These are phyloP conservation scores for Penicilliopsis zonata DNA, from an alignment of 495 filamentous ascomycete genomes.

Conservation along the genomic window DNA sequence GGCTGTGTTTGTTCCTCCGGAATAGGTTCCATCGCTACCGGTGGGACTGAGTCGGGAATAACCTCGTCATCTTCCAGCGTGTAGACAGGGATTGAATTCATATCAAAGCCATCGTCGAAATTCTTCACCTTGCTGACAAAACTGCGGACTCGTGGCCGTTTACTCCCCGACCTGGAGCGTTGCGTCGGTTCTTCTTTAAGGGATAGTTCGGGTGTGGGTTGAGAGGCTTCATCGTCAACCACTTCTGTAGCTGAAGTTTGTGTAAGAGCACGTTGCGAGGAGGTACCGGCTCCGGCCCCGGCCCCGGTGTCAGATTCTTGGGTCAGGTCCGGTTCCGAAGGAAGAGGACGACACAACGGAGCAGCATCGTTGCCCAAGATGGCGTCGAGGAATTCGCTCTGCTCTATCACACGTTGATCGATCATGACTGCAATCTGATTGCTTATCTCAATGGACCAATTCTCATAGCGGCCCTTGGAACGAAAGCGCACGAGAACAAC, in stretches of 20 bases:
- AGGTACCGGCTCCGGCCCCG: background rate
- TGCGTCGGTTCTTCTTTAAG: constrained; percentile 6
- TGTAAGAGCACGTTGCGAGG: background rate
- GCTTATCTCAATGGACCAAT: constrained; percentile 61
- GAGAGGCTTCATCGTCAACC: background rate
- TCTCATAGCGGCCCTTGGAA: constrained; percentile 45
- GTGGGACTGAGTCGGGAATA: constrained; percentile 6
- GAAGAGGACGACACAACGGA: constrained; percentile 51
- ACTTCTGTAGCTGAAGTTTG: background rate
- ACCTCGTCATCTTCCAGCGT: constrained; percentile 9
- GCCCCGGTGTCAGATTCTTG: constrained; percentile 3
- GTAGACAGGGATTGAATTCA: constrained; percentile 29
- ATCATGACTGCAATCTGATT: constrained; percentile 54
- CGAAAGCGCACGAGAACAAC: constrained; percentile 72
- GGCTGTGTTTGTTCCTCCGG: constrained; percentile 7
- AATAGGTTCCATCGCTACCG: constrained; percentile 15
- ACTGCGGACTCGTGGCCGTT: constrained; percentile 20
- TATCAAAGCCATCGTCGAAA: constrained; percentile 51
- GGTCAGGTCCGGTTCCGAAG: constrained; percentile 15
- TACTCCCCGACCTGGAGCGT: constrained; percentile 6
- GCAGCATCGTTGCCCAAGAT: constrained; percentile 70
- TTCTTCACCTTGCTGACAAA: constrained; percentile 59
- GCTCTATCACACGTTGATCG: constrained; percentile 73
- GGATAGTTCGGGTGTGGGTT: background rate
- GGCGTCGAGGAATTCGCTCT: constrained; percentile 86